These are phyloP conservation scores for Cladophialophora bantiana DNA, from an alignment of 2,329 filamentous ascomycete genomes.

Conservation along the genomic window DNA sequence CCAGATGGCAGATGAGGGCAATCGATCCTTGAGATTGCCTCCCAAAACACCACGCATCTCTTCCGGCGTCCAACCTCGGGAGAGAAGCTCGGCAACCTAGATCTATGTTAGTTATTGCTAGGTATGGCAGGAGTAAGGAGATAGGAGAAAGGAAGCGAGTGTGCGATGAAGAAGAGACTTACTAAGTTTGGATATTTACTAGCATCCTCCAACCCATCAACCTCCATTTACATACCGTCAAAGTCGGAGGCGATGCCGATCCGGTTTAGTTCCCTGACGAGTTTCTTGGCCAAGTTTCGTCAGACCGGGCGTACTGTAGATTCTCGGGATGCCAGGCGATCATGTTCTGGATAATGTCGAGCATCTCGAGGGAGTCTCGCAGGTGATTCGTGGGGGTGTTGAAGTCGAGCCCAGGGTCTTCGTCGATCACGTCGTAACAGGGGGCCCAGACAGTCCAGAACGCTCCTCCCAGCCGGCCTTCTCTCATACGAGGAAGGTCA, in stretches of 20 bases:
- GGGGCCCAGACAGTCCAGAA: conserved; percentile 89
- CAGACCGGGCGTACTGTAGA: conserved; percentile 28
- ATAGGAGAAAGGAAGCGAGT: background rate
- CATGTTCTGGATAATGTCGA: conserved; percentile 29
- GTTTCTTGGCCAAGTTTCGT: conserved; percentile 38
- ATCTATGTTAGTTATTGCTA: background rate
- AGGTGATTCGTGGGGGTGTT: conserved; percentile 23
- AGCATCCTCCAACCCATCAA: conserved; percentile 81
- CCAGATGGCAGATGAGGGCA: conserved; percentile 24
- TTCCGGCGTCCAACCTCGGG: conserved; percentile 72
- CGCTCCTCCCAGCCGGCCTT: conserved; percentile 77
- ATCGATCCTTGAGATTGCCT: conserved; percentile 64
- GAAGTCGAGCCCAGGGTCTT: conserved; percentile 19
- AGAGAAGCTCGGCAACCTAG: conserved; percentile 71
- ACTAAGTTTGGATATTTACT: conserved; percentile 76
- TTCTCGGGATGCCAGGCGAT: conserved; percentile 18
- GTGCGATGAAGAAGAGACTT: background rate
- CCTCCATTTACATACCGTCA: no score
- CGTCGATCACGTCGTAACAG: conserved; percentile 72
- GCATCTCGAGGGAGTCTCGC: conserved; percentile 24
- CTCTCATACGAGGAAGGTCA: conserved; percentile 75
- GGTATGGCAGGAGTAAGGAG: no score
- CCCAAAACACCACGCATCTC: conserved; percentile 78
- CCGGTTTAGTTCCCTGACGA: conserved; percentile 42
- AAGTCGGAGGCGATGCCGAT: conserved; percentile 43